Evolutionary conservation across 73 alveolate species (phyloP).

Genomic region (Effrenium voratum): DNA sequence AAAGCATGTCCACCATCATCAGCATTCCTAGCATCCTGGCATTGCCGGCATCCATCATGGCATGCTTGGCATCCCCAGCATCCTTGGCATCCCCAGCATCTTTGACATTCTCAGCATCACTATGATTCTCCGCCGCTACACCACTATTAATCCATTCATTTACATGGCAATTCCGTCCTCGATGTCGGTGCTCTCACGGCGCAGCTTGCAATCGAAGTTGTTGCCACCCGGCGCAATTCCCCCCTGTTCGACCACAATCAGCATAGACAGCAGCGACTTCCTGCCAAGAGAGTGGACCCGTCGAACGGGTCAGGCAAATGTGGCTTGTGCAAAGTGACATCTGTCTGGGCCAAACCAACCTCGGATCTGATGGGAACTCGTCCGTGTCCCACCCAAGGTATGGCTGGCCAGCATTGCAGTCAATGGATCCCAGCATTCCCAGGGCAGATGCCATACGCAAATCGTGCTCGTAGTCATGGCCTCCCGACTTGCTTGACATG

Average conservation of each 20-base stretch:
- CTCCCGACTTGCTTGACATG: neutral
- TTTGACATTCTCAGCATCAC: neutral
- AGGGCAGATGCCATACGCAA: slow-evolving; percentile 65
- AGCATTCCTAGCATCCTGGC: neutral
- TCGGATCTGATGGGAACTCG: slow-evolving; percentile 90
- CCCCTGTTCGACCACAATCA: slow-evolving; percentile 90
- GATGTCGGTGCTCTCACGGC: slow-evolving; percentile 92
- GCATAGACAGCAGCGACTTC: slow-evolving; percentile 77
- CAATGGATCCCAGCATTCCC: slow-evolving; percentile 88
- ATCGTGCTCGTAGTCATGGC: slow-evolving; percentile 90
- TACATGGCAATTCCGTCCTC: slow-evolving; percentile 9
- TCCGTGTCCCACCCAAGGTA: slow-evolving; percentile 94
- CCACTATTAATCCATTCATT: neutral
- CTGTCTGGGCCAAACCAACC: neutral
- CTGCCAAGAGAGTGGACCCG: neutral
- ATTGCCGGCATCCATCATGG: neutral
- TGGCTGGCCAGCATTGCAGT: slow-evolving; percentile 94
- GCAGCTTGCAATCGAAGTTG: slow-evolving; percentile 87
- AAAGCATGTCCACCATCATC: neutral
- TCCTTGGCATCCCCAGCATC: neutral
- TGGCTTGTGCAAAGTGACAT: neutral
- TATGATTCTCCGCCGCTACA: neutral
- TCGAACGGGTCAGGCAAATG: too few relatives aligned
- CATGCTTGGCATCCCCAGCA: neutral
- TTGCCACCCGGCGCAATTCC: slow-evolving; percentile 94